Conservation (phyloP, 257 asterid species). For the Plectranthus barbatus region DNA sequence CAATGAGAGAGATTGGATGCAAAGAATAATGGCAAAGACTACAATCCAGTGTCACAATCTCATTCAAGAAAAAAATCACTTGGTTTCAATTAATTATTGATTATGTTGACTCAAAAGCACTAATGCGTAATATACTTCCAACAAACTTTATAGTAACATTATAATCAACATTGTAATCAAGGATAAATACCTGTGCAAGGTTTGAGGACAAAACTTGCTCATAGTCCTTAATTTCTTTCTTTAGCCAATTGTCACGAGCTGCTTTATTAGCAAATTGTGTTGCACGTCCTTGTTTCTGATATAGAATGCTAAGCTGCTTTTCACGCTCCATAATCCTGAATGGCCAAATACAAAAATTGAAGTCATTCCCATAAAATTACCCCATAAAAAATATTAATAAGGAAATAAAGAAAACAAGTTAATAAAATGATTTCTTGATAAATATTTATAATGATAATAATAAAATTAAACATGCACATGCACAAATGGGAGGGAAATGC, state of each 20-base stretch:
- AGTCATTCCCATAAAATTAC: neutral
- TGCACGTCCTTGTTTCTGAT: constrained; percentile 99
- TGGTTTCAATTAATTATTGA: neutral
- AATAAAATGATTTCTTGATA: no score
- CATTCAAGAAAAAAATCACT: neutral
- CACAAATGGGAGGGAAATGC: neutral
- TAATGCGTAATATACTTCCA: neutral
- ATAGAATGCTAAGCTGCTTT: constrained; percentile 95
- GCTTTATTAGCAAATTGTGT: constrained; percentile 85
- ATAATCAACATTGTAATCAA: neutral
- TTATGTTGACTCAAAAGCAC: neutral
- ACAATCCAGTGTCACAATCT: neutral
- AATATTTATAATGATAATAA: neutral
- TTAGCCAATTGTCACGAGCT: constrained; percentile 92
- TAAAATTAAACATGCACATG: neutral
- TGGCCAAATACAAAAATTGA: constrained; percentile 4
- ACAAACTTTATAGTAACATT: neutral
- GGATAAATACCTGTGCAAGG: constrained; percentile 50
- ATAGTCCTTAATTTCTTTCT: constrained; percentile 82
- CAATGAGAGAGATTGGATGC: neutral
- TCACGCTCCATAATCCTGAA: constrained; percentile 94
- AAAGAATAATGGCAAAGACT: neutral
- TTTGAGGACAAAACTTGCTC: constrained; percentile 78
- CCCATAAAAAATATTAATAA: constrained; percentile 1
- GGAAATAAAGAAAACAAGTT: neutral